These are phyloP conservation scores for Arthrinium phaeospermum DNA, from an alignment of 2,329 filamentous ascomycete genomes.

Conservation along the genomic window DNA sequence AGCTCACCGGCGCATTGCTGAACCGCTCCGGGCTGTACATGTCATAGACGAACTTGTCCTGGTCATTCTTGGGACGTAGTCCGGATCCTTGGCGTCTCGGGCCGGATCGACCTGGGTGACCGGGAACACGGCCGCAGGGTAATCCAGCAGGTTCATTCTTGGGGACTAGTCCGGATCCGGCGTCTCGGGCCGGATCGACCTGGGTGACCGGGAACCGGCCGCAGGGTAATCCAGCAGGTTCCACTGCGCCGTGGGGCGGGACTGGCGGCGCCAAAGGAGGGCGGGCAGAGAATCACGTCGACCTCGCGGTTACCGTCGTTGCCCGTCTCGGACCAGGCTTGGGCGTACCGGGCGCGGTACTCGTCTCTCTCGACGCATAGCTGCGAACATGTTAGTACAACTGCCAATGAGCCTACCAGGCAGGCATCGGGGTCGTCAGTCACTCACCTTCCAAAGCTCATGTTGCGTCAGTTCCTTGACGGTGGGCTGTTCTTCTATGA, in stretches of 20 bases:
- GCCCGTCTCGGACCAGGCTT: conserved; percentile 27
- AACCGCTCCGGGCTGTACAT: conserved; percentile 51
- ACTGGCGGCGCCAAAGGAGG: conserved; percentile 50
- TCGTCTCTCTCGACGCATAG: conserved; percentile 28
- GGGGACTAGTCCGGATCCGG: conserved; percentile 41
- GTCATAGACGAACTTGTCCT: conserved; percentile 42
- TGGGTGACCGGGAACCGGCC: conserved; percentile 53
- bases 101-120: conserved; percentile 49
- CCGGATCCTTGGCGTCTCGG: conserved; percentile 44
- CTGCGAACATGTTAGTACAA: conserved; percentile 2
- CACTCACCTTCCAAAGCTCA: conserved; percentile 45
- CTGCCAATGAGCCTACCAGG: neutral
- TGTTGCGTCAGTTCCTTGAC: conserved; percentile 46
- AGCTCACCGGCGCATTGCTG: conserved; percentile 52
- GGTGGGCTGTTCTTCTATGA: conserved; percentile 50
- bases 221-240: conserved; percentile 61
- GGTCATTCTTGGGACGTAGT: conserved; percentile 47
- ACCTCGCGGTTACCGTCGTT: conserved; percentile 32
- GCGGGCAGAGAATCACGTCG: conserved; percentile 58
- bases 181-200: conserved; percentile 49
- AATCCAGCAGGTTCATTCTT: conserved; percentile 60
- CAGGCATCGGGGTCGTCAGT: conserved; percentile 6
- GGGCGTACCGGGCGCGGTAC: conserved; percentile 29
- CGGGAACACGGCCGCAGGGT: conserved; percentile 55
- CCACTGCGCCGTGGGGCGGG: conserved; percentile 55